Evolutionary conservation across 75 land plant genomes (phyloP).

Genomic region (Pseudotsuga menziesii): DNA sequence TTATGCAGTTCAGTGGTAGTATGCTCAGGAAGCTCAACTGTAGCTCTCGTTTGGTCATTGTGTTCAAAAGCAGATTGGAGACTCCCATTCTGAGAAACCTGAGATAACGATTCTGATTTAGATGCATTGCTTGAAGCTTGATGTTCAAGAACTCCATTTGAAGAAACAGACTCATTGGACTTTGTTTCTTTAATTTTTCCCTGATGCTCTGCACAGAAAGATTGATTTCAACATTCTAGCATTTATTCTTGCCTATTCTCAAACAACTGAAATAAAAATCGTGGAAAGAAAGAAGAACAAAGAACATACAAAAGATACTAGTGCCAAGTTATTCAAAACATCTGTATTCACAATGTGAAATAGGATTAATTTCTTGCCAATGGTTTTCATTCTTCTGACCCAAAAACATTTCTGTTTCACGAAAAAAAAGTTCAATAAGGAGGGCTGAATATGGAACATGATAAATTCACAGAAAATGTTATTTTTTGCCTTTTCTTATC

Average conservation of each 20-base stretch:
- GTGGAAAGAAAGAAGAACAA: neutral
- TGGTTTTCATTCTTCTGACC: neutral
- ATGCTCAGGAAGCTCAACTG: neutral
- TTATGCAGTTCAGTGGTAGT: neutral
- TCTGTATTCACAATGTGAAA: neutral
- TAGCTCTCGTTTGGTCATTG: neutral
- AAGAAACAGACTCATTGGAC: constrained; percentile 12
- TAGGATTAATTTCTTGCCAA: neutral
- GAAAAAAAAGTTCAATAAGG: neutral
- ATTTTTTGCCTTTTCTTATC: too few relatives aligned
- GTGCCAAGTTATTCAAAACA: neutral
- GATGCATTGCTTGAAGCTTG: constrained; percentile 20
- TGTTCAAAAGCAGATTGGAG: neutral
- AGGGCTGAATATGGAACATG: neutral
- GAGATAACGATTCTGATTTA: constrained; percentile 5
- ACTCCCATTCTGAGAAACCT: constrained; percentile 2
- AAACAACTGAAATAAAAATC: neutral
- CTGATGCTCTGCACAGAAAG: neutral
- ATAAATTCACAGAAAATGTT: too few relatives aligned
- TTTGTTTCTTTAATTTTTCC: neutral
- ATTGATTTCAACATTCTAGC: neutral
- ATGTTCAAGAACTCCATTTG: neutral
- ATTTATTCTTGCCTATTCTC: neutral
- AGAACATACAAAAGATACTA: neutral
- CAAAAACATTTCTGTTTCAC: neutral